Evolutionary conservation across 495 filamentous ascomycete species (phyloP).

Genomic region (Trichoderma erinaceum): DNA sequence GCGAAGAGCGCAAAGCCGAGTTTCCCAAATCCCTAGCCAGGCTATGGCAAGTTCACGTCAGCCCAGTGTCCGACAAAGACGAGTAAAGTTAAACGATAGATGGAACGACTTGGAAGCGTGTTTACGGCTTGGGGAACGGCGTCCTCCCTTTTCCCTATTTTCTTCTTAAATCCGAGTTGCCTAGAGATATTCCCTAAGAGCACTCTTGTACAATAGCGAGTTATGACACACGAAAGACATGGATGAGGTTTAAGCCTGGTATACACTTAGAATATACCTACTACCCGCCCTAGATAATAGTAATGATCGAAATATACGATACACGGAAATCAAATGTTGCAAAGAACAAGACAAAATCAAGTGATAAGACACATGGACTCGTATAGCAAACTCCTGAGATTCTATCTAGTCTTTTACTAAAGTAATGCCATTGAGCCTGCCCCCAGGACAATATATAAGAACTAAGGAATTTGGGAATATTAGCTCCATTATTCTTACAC

Average conservation of each 20-base stretch:
- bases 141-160: no score
- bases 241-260: not conserved
- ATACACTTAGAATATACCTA: not conserved
- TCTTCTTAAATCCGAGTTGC: not conserved
- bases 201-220: not conserved
- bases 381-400: not conserved
- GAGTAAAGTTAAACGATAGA: not conserved
- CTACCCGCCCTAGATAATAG: not conserved
- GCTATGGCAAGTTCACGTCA: conserved; percentile 16
- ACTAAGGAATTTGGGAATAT: not conserved
- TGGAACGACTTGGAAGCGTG: no score
- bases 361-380: not conserved
- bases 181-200: not conserved
- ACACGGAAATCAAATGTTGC: not conserved
- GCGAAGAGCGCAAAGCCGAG: conserved; percentile 8
- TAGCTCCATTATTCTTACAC: not conserved
- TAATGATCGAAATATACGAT: not conserved
- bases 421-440: not conserved
- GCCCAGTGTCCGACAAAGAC: not conserved
- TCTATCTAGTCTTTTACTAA: not conserved
- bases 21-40: conserved; percentile 3
- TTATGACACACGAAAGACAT: not conserved
- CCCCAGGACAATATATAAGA: not conserved
- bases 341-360: not conserved
- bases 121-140: no score